These are phyloP conservation scores for Mytilinidion resinicola DNA, from an alignment of 495 filamentous ascomycete genomes.

Conservation along the genomic window DNA sequence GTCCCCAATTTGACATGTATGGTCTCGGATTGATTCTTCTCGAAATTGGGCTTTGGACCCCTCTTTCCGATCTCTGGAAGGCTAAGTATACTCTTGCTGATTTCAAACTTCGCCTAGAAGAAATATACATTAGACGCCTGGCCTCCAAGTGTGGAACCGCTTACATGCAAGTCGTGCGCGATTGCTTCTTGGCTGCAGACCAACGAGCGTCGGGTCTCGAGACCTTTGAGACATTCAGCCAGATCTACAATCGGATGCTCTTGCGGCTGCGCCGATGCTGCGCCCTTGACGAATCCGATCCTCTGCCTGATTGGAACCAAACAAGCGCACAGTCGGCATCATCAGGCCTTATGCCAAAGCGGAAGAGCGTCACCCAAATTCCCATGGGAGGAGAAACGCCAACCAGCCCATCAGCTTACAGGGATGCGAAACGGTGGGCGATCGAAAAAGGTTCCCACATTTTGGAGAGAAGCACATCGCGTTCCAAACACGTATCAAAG, in stretches of 20 bases:
- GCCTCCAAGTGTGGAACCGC: conserved; percentile 42
- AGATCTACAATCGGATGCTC: conserved; percentile 29
- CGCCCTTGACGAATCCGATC: conserved; percentile 33
- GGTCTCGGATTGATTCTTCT: conserved; percentile 75
- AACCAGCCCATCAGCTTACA: conserved; percentile 17
- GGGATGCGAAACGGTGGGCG: conserved; percentile 20
- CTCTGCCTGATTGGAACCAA: conserved; percentile 15
- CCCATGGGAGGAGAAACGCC: conserved; percentile 12
- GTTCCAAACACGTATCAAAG: conserved; percentile 3
- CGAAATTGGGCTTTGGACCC: conserved; percentile 86
- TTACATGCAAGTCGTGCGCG: conserved; percentile 75
- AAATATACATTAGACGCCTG: conserved; percentile 54
- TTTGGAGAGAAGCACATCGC: conserved; percentile 14
- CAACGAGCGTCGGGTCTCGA: conserved; percentile 22
- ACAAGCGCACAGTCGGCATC: neutral
- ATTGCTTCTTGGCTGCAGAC: conserved; percentile 72
- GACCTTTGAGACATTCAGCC: conserved; percentile 17
- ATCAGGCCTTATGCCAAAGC: conserved; percentile 10
- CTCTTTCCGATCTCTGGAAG: conserved; percentile 62
- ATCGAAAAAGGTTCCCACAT: conserved; percentile 21
- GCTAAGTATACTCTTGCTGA: conserved; percentile 56
- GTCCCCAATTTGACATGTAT: conserved; percentile 68
- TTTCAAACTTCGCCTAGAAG: conserved; percentile 58
- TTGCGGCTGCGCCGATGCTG: conserved; percentile 34
- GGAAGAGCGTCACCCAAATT: conserved; percentile 30